phyloP scores from a whole-genome alignment of 2,329 filamentous ascomycete species.

The Amesomyces nigricolor region DNA sequence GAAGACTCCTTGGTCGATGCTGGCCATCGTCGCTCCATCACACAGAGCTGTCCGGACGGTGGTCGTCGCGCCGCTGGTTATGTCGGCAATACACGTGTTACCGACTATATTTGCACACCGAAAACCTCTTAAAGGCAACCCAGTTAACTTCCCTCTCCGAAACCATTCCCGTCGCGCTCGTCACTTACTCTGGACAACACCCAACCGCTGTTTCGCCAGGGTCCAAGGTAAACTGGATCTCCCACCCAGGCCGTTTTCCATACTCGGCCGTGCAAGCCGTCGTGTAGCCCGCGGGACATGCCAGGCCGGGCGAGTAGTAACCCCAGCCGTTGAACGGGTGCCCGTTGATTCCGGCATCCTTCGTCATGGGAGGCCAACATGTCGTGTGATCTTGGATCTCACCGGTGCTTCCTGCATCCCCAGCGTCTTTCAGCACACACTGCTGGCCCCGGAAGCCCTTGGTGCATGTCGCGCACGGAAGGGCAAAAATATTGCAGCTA shows the following conservation, averaged over 20 bases:
- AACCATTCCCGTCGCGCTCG: not conserved
- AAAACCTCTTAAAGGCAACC: not conserved
- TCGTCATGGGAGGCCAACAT: conserved; percentile 3
- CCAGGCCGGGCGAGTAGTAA: conserved; percentile 9
- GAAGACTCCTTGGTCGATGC: not conserved
- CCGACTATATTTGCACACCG: not conserved
- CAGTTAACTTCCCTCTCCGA: not conserved
- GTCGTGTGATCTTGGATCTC: not conserved
- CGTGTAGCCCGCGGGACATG: conserved; percentile 7
- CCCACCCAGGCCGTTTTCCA: not conserved
- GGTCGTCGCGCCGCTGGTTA: too few relatives aligned
- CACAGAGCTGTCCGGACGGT: not conserved
- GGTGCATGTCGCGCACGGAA: not conserved
- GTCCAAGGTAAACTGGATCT: not conserved
- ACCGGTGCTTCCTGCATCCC: rapidly evolving
- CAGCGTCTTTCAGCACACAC: not conserved
- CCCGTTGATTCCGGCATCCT: not conserved
- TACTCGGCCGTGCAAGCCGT: conserved; percentile 9
- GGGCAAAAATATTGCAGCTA: not conserved
- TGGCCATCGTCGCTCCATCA: not conserved
- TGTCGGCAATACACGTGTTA: conserved; percentile 4
- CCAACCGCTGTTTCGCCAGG: conserved; percentile 10
- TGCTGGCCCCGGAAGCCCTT: conserved; percentile 1
- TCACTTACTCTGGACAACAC: conserved; percentile 5
- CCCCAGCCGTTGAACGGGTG: conserved; percentile 5